phyloP scores from a whole-genome alignment of 495 filamentous ascomycete species.

The Xylaria telfairii region DNA sequence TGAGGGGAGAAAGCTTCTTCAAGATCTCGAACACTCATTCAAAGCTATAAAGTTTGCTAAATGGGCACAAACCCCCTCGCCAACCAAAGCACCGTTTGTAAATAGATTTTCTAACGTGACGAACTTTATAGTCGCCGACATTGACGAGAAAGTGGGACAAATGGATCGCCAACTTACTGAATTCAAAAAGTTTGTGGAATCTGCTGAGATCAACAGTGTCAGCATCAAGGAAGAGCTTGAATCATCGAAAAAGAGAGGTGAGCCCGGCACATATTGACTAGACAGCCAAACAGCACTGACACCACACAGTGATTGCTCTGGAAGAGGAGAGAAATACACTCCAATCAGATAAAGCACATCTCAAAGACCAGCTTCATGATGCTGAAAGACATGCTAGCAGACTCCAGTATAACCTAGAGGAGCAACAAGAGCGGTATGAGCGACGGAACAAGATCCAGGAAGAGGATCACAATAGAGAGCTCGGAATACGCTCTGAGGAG shows the following conservation, averaged over 20 bases:
- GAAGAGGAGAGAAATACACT: constrained; percentile 66
- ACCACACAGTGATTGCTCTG: constrained; percentile 66
- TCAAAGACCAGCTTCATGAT: constrained; percentile 66
- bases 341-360: constrained; percentile 57
- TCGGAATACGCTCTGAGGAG: constrained; percentile 42
- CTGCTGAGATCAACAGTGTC: constrained; percentile 64
- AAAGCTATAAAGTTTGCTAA: constrained; percentile 24
- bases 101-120: constrained; percentile 72
- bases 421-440: constrained; percentile 37
- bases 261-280: constrained; percentile 35
- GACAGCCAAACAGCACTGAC: constrained; percentile 10
- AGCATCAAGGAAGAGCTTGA: constrained; percentile 71
- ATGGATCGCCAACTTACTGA: constrained; percentile 67
- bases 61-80: constrained; percentile 41
- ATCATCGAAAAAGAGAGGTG: constrained; percentile 76
- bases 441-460: constrained; percentile 31
- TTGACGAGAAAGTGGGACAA: constrained; percentile 66
- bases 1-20: constrained; percentile 3
- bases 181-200: constrained; percentile 67
- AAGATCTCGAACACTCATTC: constrained; percentile 23
- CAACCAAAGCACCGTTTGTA: constrained; percentile 61
- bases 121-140: constrained; percentile 72
- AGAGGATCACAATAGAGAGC: constrained; percentile 37
- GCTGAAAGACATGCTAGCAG: constrained; percentile 52
- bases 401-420: constrained; percentile 49